Base-by-base conservation (phyloP, 2,329 filamentous ascomycete genomes). In the Acephala macrosclerotiorum region DNA sequence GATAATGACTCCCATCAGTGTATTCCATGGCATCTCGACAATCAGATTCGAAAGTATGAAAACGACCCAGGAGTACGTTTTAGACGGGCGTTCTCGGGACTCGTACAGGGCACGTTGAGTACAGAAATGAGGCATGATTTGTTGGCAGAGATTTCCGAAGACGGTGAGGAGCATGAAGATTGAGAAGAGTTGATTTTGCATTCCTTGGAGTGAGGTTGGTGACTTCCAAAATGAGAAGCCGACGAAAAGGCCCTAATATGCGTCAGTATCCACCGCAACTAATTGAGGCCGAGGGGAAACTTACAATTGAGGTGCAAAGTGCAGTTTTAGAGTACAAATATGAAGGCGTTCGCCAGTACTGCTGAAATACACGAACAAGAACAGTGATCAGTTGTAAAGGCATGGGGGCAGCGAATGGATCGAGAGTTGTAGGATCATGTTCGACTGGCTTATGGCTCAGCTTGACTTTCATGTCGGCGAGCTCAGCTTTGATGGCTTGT, bases 21-120 rank as follows among this genome's bases (percentile, higher is more conserved):
- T 71, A 76, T 96, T 93, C 89, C 92, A 97, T 0, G 94, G 93
- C 5, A 97, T 81, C 77, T 97, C 94, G 65, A 95, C 92, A 45
- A 94, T 81, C 69, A 97, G 91, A 58, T 91, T 89, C 63, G 91
- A 92, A 0, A 90, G 76, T 72, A 92, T 84, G n/a, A 91, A 79
- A 38, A 90, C 80, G 66, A 91, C 80, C 81, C 89, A 92, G 2
- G 87, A 89, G 78, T 96, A 96, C 25, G 94, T 94, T 77, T 93
- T 93, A 18, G 90, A 87, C 22, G 87, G 91, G 55, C 89, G 85
- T 76, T 96, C 92, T 12, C 92, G 85, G 2, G 85, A 87, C 76
- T 90, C 80, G 79, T 92, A 96, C 42, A 95, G 68, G 11, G 72
- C 64, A 20, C 75, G 70, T 51, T 76, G 75, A 3, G 74, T 75